phyloP scores from a whole-genome alignment of 768 basidiomycete species.

The Tricholomella constricta region DNA sequence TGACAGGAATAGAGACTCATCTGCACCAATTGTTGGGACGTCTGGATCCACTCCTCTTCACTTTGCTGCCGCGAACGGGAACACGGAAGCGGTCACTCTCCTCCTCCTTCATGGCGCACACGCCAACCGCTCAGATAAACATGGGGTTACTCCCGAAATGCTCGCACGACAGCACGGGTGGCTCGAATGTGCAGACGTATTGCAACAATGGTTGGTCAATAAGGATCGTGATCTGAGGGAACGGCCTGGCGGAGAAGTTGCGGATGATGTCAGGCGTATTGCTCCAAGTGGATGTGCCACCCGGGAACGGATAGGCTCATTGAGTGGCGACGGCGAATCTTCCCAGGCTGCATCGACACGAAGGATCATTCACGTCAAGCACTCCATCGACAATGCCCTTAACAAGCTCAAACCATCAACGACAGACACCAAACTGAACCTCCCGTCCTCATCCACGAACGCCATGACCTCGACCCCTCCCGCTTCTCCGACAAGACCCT shows the following conservation, averaged over 20 bases:
- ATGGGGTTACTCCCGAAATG: constrained; percentile 84
- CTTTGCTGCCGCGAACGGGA: constrained; percentile 95
- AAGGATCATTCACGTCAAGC: constrained; percentile 68
- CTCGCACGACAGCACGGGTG: constrained; percentile 82
- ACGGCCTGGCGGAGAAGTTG: constrained; percentile 36
- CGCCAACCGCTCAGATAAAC: constrained; percentile 83
- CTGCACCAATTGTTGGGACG: constrained; percentile 73
- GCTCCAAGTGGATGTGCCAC: constrained; percentile 4
- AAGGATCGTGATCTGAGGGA: constrained; percentile 65
- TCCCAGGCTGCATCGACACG: constrained; percentile 32
- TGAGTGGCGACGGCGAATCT: constrained; percentile 28
- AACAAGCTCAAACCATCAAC: constrained; percentile 46
- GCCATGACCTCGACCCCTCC: constrained; percentile 38
- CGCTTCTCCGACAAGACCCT: constrained; percentile 40
- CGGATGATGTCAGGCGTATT: constrained; percentile 20
- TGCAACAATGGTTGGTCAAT: constrained; percentile 67
- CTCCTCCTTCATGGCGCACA: constrained; percentile 86
- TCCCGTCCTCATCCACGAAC: constrained; percentile 11
- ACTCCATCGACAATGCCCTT: constrained; percentile 75
- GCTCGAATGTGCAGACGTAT: constrained; percentile 71
- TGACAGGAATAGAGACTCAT: constrained; percentile 64
- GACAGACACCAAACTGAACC: constrained; percentile 29
- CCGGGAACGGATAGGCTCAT: constrained; percentile 22
- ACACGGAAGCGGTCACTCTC: constrained; percentile 72
- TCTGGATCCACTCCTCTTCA: constrained; percentile 95